phyloP scores from a whole-genome alignment of 768 basidiomycete genomes.

The Suillus bovinus region DNA sequence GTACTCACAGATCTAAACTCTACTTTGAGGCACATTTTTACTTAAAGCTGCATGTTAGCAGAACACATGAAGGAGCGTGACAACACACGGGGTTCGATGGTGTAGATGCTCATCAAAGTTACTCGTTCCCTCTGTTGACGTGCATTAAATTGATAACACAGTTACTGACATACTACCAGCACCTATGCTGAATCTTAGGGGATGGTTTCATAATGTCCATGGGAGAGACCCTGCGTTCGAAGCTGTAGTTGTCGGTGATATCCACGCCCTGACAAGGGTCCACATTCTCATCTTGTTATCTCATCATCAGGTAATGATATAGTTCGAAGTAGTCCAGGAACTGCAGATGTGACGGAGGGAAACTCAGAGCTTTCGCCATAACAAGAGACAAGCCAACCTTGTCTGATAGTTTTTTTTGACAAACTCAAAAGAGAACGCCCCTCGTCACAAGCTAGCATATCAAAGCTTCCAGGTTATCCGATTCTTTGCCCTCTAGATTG shows the following conservation, averaged over 20 bases:
- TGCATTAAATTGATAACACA: conserved; percentile 15
- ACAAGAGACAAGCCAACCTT: conserved; percentile 46
- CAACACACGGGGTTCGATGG: too few species aligned
- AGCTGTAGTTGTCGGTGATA: conserved; percentile 46
- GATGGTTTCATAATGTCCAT: conserved; percentile 80
- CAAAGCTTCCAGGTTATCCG: conserved; percentile 73
- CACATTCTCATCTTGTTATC: conserved; percentile 65
- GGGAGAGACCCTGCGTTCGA: conserved; percentile 81
- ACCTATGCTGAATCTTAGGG: conserved; percentile 51
- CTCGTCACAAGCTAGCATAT: conserved; percentile 32
- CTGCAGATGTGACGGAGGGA: conserved; percentile 36
- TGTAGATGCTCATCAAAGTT: too few species aligned
- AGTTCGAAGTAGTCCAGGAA: conserved; percentile 71
- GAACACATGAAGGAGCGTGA: too few species aligned
- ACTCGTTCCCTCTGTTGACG: neutral
- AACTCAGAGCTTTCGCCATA: too few species aligned
- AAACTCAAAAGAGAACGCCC: conserved; percentile 45
- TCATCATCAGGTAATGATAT: conserved; percentile 59
- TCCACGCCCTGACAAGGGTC: conserved; percentile 26
- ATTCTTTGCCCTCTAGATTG: conserved; percentile 52
- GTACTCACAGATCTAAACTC: neutral
- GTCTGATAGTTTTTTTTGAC: conserved; percentile 69
- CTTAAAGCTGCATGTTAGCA: too few species aligned
- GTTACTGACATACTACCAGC: conserved; percentile 48
- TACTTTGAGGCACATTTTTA: neutral